Conservation (phyloP, 352 stramenopile species). For the Pythium chondricola region DNA sequence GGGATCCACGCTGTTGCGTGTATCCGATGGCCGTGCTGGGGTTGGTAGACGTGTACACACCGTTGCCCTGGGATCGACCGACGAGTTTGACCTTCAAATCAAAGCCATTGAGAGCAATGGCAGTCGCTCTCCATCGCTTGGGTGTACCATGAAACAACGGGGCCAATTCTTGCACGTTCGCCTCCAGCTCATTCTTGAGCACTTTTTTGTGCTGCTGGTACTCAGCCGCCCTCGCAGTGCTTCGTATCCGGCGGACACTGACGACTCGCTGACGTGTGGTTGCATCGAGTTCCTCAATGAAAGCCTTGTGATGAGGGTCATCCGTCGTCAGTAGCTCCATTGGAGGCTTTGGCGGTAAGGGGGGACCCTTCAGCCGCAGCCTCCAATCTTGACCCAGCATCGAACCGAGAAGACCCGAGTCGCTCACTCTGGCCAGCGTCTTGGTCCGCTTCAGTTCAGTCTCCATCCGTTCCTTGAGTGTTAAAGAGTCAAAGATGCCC, state of each 20-base stretch:
- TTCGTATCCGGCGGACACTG: slow-evolving; percentile 6
- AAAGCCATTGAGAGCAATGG: slow-evolving; percentile 21
- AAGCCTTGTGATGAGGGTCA: slow-evolving; percentile 1
- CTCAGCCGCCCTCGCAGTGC: background rate
- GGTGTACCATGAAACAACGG: slow-evolving; percentile 22
- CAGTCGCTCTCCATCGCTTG: slow-evolving; percentile 18
- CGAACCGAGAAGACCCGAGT: background rate
- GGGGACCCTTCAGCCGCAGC: slow-evolving; percentile 2
- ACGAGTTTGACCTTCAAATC: slow-evolving; percentile 9
- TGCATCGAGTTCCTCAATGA: slow-evolving; percentile 1
- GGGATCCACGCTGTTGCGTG: slow-evolving; percentile 2
- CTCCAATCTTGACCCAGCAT: slow-evolving; percentile 6
- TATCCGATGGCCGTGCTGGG: background rate
- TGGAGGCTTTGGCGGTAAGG: background rate
- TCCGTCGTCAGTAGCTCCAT: background rate
- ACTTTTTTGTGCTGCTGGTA: background rate
- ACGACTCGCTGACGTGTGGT: background rate
- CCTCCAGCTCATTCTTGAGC: background rate
- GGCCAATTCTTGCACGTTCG: background rate
- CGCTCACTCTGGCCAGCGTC: background rate
- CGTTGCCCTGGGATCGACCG: slow-evolving; percentile 10
- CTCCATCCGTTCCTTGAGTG: background rate
- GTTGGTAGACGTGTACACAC: slow-evolving; percentile 16
- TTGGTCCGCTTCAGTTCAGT: slow-evolving; percentile 2
- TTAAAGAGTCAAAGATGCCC: background rate